Percentiles rank a stretch among this genome's conserved stretches.
These are phyloP conservation scores for Claviceps fusiformis DNA, from an alignment of 2,329 filamentous ascomycete species.

Conservation along the genomic window DNA sequence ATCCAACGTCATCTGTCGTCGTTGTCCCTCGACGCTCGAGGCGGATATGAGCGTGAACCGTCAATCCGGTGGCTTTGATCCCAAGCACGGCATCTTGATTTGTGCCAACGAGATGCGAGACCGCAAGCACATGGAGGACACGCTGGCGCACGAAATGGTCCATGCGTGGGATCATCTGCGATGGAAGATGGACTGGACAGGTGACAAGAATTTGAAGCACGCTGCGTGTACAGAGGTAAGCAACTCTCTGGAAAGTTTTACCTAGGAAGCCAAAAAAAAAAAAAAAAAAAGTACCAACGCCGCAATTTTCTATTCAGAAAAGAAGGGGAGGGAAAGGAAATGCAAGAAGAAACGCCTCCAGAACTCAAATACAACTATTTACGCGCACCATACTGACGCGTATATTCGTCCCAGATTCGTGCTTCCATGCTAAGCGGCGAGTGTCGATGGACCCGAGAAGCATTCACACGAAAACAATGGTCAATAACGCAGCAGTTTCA, in stretches of 20 bases:
- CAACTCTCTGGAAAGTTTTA: not conserved
- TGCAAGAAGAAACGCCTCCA: not conserved
- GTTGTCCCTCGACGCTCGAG: constrained; percentile 51
- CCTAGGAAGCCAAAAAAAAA: not conserved
- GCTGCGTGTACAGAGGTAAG: constrained; percentile 84
- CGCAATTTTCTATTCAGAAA: too few species aligned
- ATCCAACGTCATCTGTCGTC: constrained; percentile 66
- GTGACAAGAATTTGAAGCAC: constrained; percentile 62
- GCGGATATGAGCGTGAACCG: constrained; percentile 48
- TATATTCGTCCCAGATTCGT: constrained; percentile 49
- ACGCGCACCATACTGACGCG: not conserved
- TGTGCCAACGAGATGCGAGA: constrained; percentile 86
- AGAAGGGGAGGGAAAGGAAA: not conserved
- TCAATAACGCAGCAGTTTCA: constrained; percentile 86
- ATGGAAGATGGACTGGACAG: constrained; percentile 78
- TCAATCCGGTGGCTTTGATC: constrained; percentile 69
- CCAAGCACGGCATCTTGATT: constrained; percentile 74
- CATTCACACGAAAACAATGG: constrained; percentile 75
- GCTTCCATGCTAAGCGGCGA: constrained; percentile 88
- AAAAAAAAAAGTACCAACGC: too few species aligned
- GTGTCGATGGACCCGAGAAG: constrained; percentile 79
- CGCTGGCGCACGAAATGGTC: constrained; percentile 92
- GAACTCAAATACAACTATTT: not conserved
- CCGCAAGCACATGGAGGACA: constrained; percentile 77
- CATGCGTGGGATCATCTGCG: constrained; percentile 89